Conservation (phyloP, 768 basidiomycete genomes). For the Mycena sanguinolenta region DNA sequence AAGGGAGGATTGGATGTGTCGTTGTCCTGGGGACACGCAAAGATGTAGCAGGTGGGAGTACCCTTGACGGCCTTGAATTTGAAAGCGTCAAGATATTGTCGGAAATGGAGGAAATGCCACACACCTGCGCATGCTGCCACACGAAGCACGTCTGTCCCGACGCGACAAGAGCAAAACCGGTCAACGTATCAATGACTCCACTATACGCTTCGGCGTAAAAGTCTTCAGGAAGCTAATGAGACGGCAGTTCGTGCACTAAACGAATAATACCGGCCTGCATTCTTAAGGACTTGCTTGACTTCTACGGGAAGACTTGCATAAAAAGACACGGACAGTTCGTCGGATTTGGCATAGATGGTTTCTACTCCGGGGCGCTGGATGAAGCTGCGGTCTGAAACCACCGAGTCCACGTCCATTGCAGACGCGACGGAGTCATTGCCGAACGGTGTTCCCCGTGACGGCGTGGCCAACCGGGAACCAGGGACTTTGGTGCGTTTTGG, state of each 20-base stretch:
- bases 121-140: slow-evolving; percentile 84
- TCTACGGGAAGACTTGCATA: slow-evolving; percentile 81
- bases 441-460: slow-evolving; percentile 43
- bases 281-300: slow-evolving; percentile 77
- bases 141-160: slow-evolving; percentile 84
- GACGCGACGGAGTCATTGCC: slow-evolving; percentile 62
- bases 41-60: slow-evolving; percentile 86
- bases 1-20: slow-evolving; percentile 58
- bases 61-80: slow-evolving; percentile 68
- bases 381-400: slow-evolving; percentile 51
- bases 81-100: slow-evolving; percentile 4
- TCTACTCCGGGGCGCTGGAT: slow-evolving; percentile 53
- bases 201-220: slow-evolving; percentile 77
- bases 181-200: slow-evolving; percentile 77
- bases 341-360: slow-evolving; percentile 77
- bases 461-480: slow-evolving; percentile 60
- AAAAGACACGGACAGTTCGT: slow-evolving; percentile 75
- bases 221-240: slow-evolving; percentile 55
- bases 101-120: not conserved
- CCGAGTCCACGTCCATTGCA: slow-evolving; percentile 77
- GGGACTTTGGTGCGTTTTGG: slow-evolving; percentile 47
- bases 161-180: slow-evolving; percentile 81
- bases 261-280: slow-evolving; percentile 65
- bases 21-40: slow-evolving; percentile 72
- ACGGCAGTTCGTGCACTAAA: slow-evolving; percentile 10